A percentile compares a stretch with the other conserved stretches of the same genome.
Evolutionary conservation across 2,329 filamentous ascomycete species (phyloP).

Genomic region (Pleoardoris graminearum): DNA sequence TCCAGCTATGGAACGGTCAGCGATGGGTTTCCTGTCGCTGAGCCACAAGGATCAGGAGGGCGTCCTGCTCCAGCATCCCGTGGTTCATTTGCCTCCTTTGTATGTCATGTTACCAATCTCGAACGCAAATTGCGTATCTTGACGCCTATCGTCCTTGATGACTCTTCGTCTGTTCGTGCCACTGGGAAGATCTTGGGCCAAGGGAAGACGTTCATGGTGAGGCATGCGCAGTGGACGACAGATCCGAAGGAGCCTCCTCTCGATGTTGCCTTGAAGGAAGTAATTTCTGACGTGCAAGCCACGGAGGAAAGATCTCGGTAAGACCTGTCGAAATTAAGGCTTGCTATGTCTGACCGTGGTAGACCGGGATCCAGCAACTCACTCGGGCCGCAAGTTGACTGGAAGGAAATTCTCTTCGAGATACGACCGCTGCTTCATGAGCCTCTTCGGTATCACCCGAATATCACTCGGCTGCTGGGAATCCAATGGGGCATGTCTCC

Average conservation of each 20-base stretch:
- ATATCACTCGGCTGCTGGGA: constrained; percentile 13
- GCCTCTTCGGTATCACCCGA: constrained; percentile 14
- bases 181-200: constrained; percentile 8
- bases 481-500: constrained; percentile 14
- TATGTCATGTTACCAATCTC: constrained; percentile 10
- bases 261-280: constrained; percentile 12
- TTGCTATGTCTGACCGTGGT: background rate
- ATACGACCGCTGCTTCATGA: constrained; percentile 12
- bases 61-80: background rate
- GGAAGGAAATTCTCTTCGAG: constrained; percentile 15
- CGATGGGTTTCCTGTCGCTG: background rate
- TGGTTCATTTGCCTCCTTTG: constrained; percentile 11
- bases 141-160: constrained; percentile 6
- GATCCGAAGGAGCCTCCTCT: constrained; percentile 10
- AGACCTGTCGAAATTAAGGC: no score
- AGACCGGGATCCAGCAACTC: background rate
- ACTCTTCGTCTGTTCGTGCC: constrained; percentile 2
- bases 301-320: background rate
- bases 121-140: constrained; percentile 7
- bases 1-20: constrained; percentile 8
- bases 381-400: constrained; percentile 6
- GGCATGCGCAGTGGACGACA: constrained; percentile 8
- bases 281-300: constrained; percentile 4
- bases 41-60: background rate
- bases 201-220: constrained; percentile 10